Evolutionary conservation across 2,329 filamentous ascomycete species (phyloP), one percentile per base, ranked within the genome.

Genomic region (Corynespora cassiicola): DNA sequence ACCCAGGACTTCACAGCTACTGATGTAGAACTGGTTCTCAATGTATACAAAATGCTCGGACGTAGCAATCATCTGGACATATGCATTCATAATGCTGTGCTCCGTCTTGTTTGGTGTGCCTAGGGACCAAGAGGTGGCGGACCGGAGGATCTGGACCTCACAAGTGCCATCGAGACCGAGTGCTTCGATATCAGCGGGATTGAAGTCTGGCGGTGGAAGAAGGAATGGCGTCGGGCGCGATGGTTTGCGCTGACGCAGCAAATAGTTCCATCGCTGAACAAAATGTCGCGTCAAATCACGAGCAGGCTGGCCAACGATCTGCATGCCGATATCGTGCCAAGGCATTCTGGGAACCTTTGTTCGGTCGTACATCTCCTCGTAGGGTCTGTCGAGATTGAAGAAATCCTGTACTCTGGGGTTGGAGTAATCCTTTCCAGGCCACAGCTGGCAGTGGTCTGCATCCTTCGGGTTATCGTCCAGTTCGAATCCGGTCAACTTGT

Each of bases 31-130:
- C 63, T 99, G 94, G 63, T 99, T 99, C 67, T 99, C 94, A 52
- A 97, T 96, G 69, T 99, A 97, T 34, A 97, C 89, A 59, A 96
- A 96, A 66, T 97, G 94, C 31, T 99, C 90, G 2, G 90, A 96
- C 50, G 92, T 87, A 51, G 94, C 86, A 54, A 99, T 99, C 75
- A 95, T 84, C 65, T 95, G 94, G 53, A 95, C 81, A 61, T 97
- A 97, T 3, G 94, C 92, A 49, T 87, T 94, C 78, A 95, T 91
- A 63, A 99, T 97, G 63, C 92, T 97, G 68, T 91, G 86, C 66
- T 99, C 94, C 1, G 86, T 88, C 42, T 90, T 82, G 39, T 90
- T 87, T 1, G 80, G 79, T 10, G 90, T 90, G 11, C 94, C 94
- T 2, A 96, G 79, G 1, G 92, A 97, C 94, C 94, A 99, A 22